These are phyloP conservation scores for Grosmannia clavigera DNA, from an alignment of 2,329 filamentous ascomycete species.

Conservation along the genomic window DNA sequence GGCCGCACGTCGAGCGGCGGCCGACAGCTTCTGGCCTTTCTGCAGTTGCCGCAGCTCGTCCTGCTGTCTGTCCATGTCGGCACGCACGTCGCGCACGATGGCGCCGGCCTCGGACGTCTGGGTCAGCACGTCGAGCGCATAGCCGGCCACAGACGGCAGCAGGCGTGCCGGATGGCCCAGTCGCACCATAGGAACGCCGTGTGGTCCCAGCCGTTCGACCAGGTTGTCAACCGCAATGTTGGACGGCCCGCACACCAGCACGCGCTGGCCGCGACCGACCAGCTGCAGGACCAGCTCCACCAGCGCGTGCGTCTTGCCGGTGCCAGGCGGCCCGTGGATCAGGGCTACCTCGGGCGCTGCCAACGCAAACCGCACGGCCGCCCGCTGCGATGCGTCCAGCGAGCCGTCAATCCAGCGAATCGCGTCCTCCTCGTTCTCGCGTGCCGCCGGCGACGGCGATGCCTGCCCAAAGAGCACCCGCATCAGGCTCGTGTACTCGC, in stretches of 20 bases:
- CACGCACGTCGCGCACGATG: slow-evolving; percentile 80
- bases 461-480: slow-evolving; percentile 50
- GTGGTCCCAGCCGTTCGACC: slow-evolving; percentile 75
- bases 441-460: slow-evolving; percentile 32
- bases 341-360: slow-evolving; percentile 70
- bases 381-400: slow-evolving; percentile 55
- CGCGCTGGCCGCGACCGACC: slow-evolving; percentile 55
- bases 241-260: slow-evolving; percentile 90
- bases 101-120: slow-evolving; percentile 79
- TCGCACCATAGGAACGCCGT: slow-evolving; percentile 76
- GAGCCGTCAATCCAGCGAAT: slow-evolving; percentile 49
- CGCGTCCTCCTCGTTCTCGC: slow-evolving; percentile 19
- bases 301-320: slow-evolving; percentile 91
- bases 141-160: slow-evolving; percentile 73
- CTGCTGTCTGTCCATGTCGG: slow-evolving; percentile 65
- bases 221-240: slow-evolving; percentile 99
- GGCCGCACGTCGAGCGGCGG: slow-evolving; percentile 34
- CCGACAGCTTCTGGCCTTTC: neutral
- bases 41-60: slow-evolving; percentile 19
- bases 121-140: slow-evolving; percentile 84
- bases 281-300: slow-evolving; percentile 94
- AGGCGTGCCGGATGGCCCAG: slow-evolving; percentile 88
- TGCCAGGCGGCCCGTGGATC: slow-evolving; percentile 92
- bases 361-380: slow-evolving; percentile 69
- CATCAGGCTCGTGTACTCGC: slow-evolving; percentile 47